Percentiles rank a stretch among this genome's conserved stretches.
phyloP scores from a whole-genome alignment of 306 rosid genomes.

The Hylodesmum podocarpum region DNA sequence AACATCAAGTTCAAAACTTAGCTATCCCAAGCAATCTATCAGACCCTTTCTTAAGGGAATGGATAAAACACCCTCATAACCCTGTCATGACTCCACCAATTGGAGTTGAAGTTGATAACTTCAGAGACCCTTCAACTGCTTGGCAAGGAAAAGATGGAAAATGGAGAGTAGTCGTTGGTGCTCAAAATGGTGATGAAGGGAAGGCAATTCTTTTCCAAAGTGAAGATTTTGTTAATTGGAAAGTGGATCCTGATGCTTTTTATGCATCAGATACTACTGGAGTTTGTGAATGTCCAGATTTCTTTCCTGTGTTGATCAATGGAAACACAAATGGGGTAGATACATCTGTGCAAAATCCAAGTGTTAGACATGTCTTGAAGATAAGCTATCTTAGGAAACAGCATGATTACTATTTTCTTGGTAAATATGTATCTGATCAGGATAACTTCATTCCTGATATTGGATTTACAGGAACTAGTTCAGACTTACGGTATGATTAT shows the following conservation, averaged over 20 bases:
- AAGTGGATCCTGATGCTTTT: slow-evolving; percentile 32
- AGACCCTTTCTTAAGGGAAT: slow-evolving; percentile 53
- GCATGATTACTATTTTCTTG: slow-evolving; percentile 46
- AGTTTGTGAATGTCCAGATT: slow-evolving; percentile 62
- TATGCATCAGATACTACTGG: slow-evolving; percentile 40
- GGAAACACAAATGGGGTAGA: slow-evolving; percentile 43
- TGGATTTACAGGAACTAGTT: slow-evolving; percentile 32
- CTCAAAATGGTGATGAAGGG: slow-evolving; percentile 44
- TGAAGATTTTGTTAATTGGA: slow-evolving; percentile 55
- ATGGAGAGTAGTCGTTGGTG: slow-evolving; percentile 59
- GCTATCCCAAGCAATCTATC: slow-evolving; percentile 51
- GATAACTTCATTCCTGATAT: slow-evolving; percentile 41
- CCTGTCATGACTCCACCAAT: slow-evolving; percentile 48
- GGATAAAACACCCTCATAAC: slow-evolving; percentile 53
- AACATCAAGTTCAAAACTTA: slow-evolving; percentile 54
- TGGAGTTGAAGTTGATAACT: slow-evolving; percentile 39
- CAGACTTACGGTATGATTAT: slow-evolving; percentile 35
- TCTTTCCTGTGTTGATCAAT: slow-evolving; percentile 45
- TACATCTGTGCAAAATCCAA: slow-evolving; percentile 11
- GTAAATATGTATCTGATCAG: slow-evolving; percentile 39
- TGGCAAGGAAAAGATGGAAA: slow-evolving; percentile 52
- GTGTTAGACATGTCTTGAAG: slow-evolving; percentile 47
- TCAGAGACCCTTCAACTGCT: slow-evolving; percentile 71
- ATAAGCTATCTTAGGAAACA: slow-evolving; percentile 24
- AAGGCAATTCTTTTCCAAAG: slow-evolving; percentile 43